Percentiles rank a stretch among this genome's conserved stretches.
These are phyloP conservation scores for Sanghuangporus baumii DNA, from an alignment of 1,284 basidiomycete species.

Conservation along the genomic window DNA sequence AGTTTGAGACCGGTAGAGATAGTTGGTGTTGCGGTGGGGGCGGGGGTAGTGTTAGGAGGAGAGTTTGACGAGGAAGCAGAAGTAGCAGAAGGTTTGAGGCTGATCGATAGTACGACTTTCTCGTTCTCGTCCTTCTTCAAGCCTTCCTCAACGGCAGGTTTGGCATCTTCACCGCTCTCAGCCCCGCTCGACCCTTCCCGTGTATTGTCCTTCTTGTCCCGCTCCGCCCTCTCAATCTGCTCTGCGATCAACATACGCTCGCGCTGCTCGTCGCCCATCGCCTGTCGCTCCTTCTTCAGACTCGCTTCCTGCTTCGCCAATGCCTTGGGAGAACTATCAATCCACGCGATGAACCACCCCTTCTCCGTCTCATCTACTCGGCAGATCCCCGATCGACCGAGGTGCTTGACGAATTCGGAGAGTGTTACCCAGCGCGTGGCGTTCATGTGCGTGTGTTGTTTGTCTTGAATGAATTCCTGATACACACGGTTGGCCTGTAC, in stretches of 20 bases:
- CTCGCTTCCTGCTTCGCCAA: slow-evolving; percentile 86
- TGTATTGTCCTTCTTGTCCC: slow-evolving; percentile 24
- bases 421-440: slow-evolving; percentile 96
- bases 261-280: slow-evolving; percentile 91
- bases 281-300: slow-evolving; percentile 88
- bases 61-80: slow-evolving; percentile 24
- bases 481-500: slow-evolving; percentile 95
- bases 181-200: slow-evolving; percentile 17
- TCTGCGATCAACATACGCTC: slow-evolving; percentile 87
- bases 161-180: slow-evolving; percentile 15
- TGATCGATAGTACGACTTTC: slow-evolving; percentile 68
- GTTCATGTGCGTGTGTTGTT: slow-evolving; percentile 97
- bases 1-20: slow-evolving; percentile 27
- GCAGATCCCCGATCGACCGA: slow-evolving; percentile 84
- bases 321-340: slow-evolving; percentile 93
- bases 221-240: slow-evolving; percentile 85
- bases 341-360: slow-evolving; percentile 96
- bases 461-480: slow-evolving; percentile 97
- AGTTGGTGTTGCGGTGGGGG: background rate
- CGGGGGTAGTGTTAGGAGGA: background rate
- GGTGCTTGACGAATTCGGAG: slow-evolving; percentile 88
- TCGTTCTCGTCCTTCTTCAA: slow-evolving; percentile 73
- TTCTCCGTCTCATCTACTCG: slow-evolving; percentile 98
- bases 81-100: slow-evolving; percentile 44
- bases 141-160: slow-evolving; percentile 39